Evolutionary conservation across 805 yeast species (phyloP), one percentile per base, ranked within the genome.

Genomic region (Candida coleopterorum): DNA sequence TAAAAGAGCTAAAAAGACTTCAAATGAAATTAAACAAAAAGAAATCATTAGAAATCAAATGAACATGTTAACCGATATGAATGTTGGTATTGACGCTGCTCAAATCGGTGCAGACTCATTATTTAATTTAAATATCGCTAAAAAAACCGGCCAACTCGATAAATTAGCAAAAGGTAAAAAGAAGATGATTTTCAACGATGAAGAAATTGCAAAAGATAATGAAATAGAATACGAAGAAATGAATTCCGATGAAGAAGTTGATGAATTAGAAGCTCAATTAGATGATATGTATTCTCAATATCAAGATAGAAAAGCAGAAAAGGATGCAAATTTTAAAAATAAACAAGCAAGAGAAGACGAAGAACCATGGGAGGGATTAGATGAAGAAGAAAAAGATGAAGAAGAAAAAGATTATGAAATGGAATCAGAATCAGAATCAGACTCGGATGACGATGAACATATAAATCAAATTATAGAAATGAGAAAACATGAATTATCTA

Each of bases 41-140:
- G 97, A 90, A 55, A 76, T 90, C 32, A 70, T 74, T 33, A 77
- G 97, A 66, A 81, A 87, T 85, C 97, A 93, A 64, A 81, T 93
- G 90, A 86, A 85, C 59, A 89, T 93, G 96, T 68, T 85, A 40
- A 85, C 96, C 5, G 96, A 95, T 53, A 77, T 74, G 66, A 95
- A 88, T 53, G 79, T 93, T 44, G 97, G 97, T 74, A 70, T 86
- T 37, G 98, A 93, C 56, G 96, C 96, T 12, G 90, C 86, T 12
- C 74, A 75, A 36, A 69, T 77, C 41, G 96, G 93, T 25, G 71
- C 82, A 38, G 89, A 84, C 41, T 74, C 89, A 1, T 66, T 87
- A 40, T 93, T 93, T 67, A 86, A 81, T 53, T 70, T 93, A 56
- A 82, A 79, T 52, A 63, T 75, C n/a, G 96, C 96, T 3, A 85